Base-by-base conservation (phyloP, 2,329 filamentous ascomycete species). In the Zalaria sp. region DNA sequence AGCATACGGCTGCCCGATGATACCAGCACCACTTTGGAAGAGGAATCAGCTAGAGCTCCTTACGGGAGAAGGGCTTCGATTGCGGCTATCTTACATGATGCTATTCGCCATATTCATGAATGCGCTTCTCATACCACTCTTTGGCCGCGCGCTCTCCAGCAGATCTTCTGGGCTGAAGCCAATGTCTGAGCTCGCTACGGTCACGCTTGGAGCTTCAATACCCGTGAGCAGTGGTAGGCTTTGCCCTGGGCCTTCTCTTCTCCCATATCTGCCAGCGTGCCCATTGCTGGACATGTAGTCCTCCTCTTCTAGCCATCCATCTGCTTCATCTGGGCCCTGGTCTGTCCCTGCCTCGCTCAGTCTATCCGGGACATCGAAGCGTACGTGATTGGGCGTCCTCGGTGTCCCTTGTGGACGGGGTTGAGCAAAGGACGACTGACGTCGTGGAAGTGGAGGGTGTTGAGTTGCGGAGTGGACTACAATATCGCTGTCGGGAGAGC, bases 41-140 rank as follows among this genome's bases (percentile, higher is more conserved):
- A 18, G 18, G 18, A 18, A 18, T 39, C 38, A 41, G 38, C 26
- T 7, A 34, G n/a, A 7, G 11, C 11, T 5, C 6, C 5, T 37
- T 36, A 9, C 42, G 38, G 11, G 6, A 34, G 28, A n/a, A 28
- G 8, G 37, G 25, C n/a, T 11, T 31, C n/a, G 25, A 38, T 38
- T 18, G 8, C 25, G 8, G n/a, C 10, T 9, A n/a, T 49, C 63
- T 50, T 50, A 66, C 63, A 98, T 95, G 59, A 98, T 98, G 53
- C 84, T 93, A 67, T 98, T 98, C 48, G 91, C 89, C 91, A 98
- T 98, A 65, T 98, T 98, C 87, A 96, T 94, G 52, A 98, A 96
- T 3, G 91, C 89, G 58, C 82, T 85, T 47, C 75, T 72, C 64
- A 96, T 72, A 4, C 83, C 82, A 44, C 85, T 93, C 64, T 89